phyloP scores from a whole-genome alignment of 2,329 filamentous ascomycete species.

The Colletotrichum kahawae region DNA sequence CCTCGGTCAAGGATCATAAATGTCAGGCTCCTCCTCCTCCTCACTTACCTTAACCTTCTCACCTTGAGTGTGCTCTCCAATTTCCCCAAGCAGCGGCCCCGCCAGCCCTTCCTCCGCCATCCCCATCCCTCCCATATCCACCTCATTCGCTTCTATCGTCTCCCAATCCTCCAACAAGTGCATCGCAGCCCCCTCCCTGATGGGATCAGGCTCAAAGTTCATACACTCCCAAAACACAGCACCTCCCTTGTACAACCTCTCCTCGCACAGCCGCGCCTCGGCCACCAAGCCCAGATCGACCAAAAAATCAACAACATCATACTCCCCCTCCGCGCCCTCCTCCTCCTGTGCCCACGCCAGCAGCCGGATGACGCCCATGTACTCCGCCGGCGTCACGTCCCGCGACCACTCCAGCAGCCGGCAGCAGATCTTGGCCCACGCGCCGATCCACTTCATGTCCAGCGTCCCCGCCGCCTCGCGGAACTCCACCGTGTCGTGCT shows the following conservation, averaged over 20 bases:
- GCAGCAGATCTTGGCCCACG: conserved; percentile 38
- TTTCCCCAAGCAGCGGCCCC: not conserved
- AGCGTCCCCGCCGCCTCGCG: conserved; percentile 40
- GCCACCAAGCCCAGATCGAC: conserved; percentile 36
- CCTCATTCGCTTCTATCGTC: not conserved
- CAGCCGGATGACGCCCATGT: conserved; percentile 30
- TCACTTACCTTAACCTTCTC: not conserved
- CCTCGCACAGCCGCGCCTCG: conserved; percentile 32
- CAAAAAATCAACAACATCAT: conserved; percentile 41
- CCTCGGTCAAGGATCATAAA: not conserved
- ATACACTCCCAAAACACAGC: conserved; percentile 30
- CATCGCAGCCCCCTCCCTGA: not conserved
- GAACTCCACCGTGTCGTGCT: conserved; percentile 37
- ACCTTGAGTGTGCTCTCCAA: not conserved
- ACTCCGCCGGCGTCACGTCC: conserved; percentile 32
- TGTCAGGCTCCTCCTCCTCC: not conserved
- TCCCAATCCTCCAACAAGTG: not conserved
- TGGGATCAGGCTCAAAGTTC: not conserved
- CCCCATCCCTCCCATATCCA: not conserved
- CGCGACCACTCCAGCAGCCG: conserved; percentile 33
- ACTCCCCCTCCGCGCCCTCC: conserved; percentile 25
- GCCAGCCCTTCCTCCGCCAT: not conserved
- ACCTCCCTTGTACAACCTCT: conserved; percentile 27
- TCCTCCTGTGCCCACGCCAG: conserved; percentile 23
- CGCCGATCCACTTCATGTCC: conserved; percentile 35